Conservation (phyloP, 2,329 filamentous ascomycete genomes). For the Raffaelea arxii region DNA sequence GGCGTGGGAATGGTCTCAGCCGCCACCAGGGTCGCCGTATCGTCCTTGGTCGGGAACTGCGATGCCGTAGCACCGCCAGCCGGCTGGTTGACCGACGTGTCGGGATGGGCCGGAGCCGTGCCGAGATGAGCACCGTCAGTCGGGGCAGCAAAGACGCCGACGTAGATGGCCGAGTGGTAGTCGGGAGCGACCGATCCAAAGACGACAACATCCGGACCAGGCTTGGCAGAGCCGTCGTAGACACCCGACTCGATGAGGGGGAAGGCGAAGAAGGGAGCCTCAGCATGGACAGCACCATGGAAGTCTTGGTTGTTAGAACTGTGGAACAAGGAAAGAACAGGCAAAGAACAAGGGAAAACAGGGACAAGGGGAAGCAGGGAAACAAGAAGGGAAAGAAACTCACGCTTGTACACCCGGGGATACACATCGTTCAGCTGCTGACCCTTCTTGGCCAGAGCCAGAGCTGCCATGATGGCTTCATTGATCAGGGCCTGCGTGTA, state of each 20-base stretch:
- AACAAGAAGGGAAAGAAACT: no score
- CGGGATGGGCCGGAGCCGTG: slow-evolving; percentile 1
- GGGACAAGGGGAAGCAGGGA: background rate
- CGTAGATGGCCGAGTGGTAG: slow-evolving; percentile 10
- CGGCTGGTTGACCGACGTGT: slow-evolving; percentile 8
- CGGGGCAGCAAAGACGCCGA: slow-evolving; percentile 5
- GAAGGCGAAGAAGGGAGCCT: slow-evolving; percentile 10
- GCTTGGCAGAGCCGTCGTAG: slow-evolving; percentile 5
- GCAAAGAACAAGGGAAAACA: background rate
- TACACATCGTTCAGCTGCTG: slow-evolving; percentile 8
- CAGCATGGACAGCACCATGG: slow-evolving; percentile 4
- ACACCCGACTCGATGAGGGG: slow-evolving; percentile 7
- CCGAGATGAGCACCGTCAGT: background rate
- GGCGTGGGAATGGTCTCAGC: no score
- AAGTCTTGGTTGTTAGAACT: slow-evolving; percentile 2
- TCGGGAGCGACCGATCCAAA: slow-evolving; percentile 12
- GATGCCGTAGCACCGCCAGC: no score
- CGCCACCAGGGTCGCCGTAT: no score
- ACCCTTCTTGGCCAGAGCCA: slow-evolving; percentile 7
- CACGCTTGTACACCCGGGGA: slow-evolving; percentile 9
- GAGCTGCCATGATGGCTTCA: slow-evolving; percentile 5
- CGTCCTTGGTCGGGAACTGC: no score
- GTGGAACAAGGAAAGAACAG: background rate
- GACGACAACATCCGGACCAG: slow-evolving; percentile 9
- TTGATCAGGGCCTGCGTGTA: slow-evolving; percentile 8